A percentile compares a stretch with the other conserved stretches of the same genome.
These are phyloP conservation scores for Tulasnella sp. DNA, from an alignment of 768 basidiomycete genomes.

Conservation along the genomic window DNA sequence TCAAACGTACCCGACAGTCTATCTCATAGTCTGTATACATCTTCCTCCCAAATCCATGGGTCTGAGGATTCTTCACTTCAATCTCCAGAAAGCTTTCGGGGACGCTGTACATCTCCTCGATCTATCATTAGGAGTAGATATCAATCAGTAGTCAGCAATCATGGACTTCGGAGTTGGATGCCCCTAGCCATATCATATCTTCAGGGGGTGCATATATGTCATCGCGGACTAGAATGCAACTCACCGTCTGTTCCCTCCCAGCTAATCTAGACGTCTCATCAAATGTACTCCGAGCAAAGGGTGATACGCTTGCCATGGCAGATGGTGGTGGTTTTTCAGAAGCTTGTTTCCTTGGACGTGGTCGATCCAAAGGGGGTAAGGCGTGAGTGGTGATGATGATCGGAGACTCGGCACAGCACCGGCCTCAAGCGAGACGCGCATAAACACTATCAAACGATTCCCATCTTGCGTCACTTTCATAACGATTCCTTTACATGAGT, in stretches of 20 bases:
- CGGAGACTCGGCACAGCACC: not conserved
- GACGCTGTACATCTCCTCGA: constrained; percentile 97
- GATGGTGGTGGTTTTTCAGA: not conserved
- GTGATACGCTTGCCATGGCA: constrained; percentile 15
- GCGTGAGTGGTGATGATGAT: not conserved
- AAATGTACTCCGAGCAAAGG: constrained; percentile 18
- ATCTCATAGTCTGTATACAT: constrained; percentile 99
- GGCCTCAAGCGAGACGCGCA: not conserved
- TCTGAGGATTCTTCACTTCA: constrained; percentile 93
- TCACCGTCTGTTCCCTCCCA: constrained; percentile 16
- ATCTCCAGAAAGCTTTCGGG: constrained; percentile 97
- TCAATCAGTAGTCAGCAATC: too few relatives aligned
- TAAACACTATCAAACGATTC: not conserved
- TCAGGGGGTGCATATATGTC: not conserved
- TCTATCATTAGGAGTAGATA: too few relatives aligned
- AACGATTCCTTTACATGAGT: not conserved
- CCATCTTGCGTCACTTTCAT: not conserved
- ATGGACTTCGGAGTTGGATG: too few relatives aligned
- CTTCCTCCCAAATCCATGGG: constrained; percentile 94
- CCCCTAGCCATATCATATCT: not conserved
- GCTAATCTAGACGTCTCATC: constrained; percentile 10
- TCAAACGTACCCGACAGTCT: constrained; percentile 71
- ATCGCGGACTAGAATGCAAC: not conserved
- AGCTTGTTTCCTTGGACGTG: too few relatives aligned
- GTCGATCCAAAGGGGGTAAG: not conserved